Evolutionary conservation across 169 alveolate species (phyloP).

Genomic region (Babesia ovata): DNA sequence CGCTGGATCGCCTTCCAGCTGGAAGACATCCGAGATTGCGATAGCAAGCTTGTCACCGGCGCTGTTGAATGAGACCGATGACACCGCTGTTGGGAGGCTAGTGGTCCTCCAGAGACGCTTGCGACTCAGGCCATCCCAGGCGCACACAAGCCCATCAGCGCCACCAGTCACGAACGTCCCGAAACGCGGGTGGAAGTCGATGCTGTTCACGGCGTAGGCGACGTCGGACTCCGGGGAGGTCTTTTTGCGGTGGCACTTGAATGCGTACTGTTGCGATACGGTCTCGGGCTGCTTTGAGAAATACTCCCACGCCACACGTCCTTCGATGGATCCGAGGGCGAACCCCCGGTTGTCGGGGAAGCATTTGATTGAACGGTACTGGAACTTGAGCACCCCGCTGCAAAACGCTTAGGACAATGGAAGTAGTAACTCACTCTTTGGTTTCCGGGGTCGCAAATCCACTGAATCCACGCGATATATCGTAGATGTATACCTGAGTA

Average conservation of each 20-base stretch:
- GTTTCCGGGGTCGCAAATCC: conserved; percentile 69
- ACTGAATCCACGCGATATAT: conserved; percentile 60
- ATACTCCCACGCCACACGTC: conserved; percentile 91
- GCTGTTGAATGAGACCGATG: conserved; percentile 81
- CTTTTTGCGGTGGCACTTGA: conserved; percentile 89
- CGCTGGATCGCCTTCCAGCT: conserved; percentile 34
- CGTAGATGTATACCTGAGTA: conserved; percentile 60
- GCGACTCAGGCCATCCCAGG: conserved; percentile 91
- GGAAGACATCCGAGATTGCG: conserved; percentile 45
- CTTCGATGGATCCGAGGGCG: conserved; percentile 91
- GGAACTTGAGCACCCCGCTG: conserved; percentile 81
- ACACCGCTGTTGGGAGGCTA: conserved; percentile 75
- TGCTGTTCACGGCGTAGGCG: conserved; percentile 87
- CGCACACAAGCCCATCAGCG: conserved; percentile 89
- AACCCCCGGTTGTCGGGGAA: conserved; percentile 91
- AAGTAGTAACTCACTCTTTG: conserved; percentile 50
- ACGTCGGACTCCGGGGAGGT: conserved; percentile 67
- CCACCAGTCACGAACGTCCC: conserved; percentile 93
- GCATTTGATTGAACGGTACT: conserved; percentile 82
- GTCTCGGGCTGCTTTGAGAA: conserved; percentile 80
- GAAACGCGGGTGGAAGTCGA: conserved; percentile 86
- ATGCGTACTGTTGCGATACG: conserved; percentile 84
- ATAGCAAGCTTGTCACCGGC: conserved; percentile 83
- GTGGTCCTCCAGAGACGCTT: conserved; percentile 85
- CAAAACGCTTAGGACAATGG: not conserved